phyloP scores from a whole-genome alignment of 2,329 filamentous ascomycete genomes.

The Cordyceps tenuipes region DNA sequence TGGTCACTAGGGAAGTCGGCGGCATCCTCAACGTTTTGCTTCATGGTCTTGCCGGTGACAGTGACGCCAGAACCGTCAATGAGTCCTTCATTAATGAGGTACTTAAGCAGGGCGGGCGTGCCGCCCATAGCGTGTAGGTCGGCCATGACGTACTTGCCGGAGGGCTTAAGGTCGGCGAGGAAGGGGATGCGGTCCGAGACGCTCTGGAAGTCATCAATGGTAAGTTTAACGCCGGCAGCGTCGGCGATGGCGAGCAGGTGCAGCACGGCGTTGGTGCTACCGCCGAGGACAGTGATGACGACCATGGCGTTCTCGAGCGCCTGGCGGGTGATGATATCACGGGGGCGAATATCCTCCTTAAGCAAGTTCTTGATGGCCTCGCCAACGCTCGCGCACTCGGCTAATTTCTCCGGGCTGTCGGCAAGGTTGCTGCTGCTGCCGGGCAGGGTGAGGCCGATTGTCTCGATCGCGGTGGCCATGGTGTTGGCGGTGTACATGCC shows the following conservation, averaged over 20 bases:
- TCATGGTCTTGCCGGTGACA: constrained; percentile 82
- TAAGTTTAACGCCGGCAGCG: constrained; percentile 71
- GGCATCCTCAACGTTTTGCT: constrained; percentile 72
- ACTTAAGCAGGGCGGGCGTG: constrained; percentile 78
- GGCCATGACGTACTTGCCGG: constrained; percentile 80
- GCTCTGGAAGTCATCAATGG: constrained; percentile 77
- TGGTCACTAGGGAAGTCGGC: constrained; percentile 69
- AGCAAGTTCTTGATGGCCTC: constrained; percentile 67
- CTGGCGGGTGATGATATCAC: constrained; percentile 69
- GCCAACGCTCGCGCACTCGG: constrained; percentile 65
- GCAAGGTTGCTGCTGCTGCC: constrained; percentile 75
- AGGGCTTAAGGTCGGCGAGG: constrained; percentile 76
- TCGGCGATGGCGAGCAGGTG: constrained; percentile 80
- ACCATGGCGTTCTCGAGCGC: constrained; percentile 84
- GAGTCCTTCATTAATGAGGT: constrained; percentile 73
- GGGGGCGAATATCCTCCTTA: constrained; percentile 66
- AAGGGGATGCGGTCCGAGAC: constrained; percentile 73
- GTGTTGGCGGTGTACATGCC: constrained; percentile 84
- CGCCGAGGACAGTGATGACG: constrained; percentile 72
- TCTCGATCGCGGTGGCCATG: constrained; percentile 76
- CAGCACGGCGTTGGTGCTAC: constrained; percentile 78
- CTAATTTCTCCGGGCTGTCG: constrained; percentile 60
- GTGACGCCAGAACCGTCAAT: constrained; percentile 74
- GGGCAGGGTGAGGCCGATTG: constrained; percentile 74
- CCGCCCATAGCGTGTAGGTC: constrained; percentile 80